These are phyloP conservation scores for Podaxis sp. DNA, from an alignment of 768 basidiomycete species.

Conservation along the genomic window DNA sequence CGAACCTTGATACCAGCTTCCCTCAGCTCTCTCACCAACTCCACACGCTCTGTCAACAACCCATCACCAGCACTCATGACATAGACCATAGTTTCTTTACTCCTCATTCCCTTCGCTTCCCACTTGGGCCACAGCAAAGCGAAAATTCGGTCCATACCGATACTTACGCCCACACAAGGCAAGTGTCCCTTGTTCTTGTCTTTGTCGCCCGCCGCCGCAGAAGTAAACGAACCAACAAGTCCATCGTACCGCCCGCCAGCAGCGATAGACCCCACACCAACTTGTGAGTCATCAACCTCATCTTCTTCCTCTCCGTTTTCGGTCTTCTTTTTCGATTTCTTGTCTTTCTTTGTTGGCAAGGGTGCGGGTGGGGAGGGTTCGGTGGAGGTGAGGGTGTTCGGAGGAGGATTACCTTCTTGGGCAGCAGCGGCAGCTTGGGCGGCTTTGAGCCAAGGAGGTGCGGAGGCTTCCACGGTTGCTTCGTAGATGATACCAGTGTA, in stretches of 20 bases:
- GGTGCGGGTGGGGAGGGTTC: constrained; percentile 30
- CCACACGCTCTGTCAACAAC: constrained; percentile 80
- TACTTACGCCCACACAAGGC: constrained; percentile 90
- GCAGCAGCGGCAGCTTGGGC: constrained; percentile 47
- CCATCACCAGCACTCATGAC: constrained; percentile 93
- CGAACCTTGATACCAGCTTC: constrained; percentile 85
- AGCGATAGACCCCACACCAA: constrained; percentile 99
- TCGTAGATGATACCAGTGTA: constrained; percentile 99
- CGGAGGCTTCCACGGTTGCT: constrained; percentile 90
- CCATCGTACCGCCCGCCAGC: constrained; percentile 97
- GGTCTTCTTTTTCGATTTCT: constrained; percentile 46
- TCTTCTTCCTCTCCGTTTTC: constrained; percentile 58
- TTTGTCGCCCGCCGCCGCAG: constrained; percentile 65
- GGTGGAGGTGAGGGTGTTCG: constrained; percentile 24
- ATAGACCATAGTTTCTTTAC: constrained; percentile 91
- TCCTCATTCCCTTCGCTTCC: constrained; percentile 74
- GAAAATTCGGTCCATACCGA: constrained; percentile 93
- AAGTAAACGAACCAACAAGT: constrained; percentile 89
- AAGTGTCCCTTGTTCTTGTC: constrained; percentile 63
- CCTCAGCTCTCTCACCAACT: constrained; percentile 76
- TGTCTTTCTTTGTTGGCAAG: constrained; percentile 25
- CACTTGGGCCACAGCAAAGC: constrained; percentile 88
- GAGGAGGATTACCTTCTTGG: constrained; percentile 26
- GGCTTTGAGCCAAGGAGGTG: constrained; percentile 77
- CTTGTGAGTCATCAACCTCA: constrained; percentile 88